Conservation (phyloP, 768 basidiomycete genomes). For the Roridomyces roridus region DNA sequence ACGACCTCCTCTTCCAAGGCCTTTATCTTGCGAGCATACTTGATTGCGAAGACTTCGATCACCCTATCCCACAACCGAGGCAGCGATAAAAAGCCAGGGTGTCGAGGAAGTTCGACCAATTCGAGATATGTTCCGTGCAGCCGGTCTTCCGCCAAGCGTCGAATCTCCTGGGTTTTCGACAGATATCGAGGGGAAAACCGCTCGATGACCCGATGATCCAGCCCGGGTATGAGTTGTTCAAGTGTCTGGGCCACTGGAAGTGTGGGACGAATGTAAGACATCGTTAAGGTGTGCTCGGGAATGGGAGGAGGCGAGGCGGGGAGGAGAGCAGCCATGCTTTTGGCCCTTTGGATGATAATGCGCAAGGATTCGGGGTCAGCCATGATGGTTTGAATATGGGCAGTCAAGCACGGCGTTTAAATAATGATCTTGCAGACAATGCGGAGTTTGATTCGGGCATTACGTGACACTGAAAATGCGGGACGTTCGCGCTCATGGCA, state of each 20-base stretch:
- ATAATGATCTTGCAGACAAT: conserved; percentile 16
- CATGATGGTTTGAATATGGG: too few species aligned
- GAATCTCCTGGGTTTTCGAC: neutral
- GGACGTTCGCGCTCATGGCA: too few species aligned
- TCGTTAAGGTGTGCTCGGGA: too few species aligned
- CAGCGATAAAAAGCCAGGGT: neutral
- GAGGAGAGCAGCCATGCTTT: too few species aligned
- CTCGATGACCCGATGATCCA: neutral
- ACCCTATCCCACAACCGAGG: neutral
- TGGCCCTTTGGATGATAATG: too few species aligned
- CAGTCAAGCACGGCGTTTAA: neutral
- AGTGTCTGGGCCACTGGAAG: neutral
- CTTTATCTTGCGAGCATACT: neutral
- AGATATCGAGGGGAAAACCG: neutral
- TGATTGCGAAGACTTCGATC: neutral
- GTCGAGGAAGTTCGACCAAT: neutral
- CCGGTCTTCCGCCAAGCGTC: neutral
- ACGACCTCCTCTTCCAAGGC: neutral
- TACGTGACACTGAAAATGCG: too few species aligned
- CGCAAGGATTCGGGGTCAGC: too few species aligned
- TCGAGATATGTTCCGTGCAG: neutral
- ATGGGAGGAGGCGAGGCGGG: too few species aligned
- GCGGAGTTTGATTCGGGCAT: conserved; percentile 24
- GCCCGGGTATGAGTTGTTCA: conserved; percentile 1
- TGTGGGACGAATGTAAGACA: neutral